A percentile compares a stretch with the other conserved stretches of the same genome.
These are phyloP conservation scores for Mycena epipterygia DNA, from an alignment of 768 basidiomycete genomes.

Conservation along the genomic window DNA sequence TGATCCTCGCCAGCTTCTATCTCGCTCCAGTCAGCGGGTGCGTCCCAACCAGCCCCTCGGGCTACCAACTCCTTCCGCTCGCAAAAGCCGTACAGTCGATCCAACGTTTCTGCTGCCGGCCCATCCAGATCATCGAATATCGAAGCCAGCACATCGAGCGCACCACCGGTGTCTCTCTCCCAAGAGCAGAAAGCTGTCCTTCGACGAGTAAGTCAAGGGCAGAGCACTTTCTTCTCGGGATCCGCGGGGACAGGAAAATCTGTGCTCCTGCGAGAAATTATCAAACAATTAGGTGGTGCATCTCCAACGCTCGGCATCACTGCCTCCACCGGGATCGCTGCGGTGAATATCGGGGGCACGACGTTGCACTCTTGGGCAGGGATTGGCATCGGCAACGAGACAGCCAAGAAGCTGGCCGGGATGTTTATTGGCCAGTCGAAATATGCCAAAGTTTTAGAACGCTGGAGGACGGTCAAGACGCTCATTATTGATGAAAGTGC, in stretches of 20 bases:
- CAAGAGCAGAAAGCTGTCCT: slow-evolving; percentile 66
- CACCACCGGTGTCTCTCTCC: slow-evolving; percentile 58
- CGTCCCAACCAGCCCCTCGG: slow-evolving; percentile 1
- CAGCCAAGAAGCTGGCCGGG: slow-evolving; percentile 62
- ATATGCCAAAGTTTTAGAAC: slow-evolving; percentile 54
- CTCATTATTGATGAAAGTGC: slow-evolving; percentile 91
- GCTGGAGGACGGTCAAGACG: slow-evolving; percentile 75
- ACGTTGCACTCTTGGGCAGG: slow-evolving; percentile 91
- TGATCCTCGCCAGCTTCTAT: slow-evolving; percentile 13
- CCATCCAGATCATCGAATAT: background rate
- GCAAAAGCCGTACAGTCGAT: slow-evolving; percentile 17
- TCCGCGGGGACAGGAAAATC: slow-evolving; percentile 92
- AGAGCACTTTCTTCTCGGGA: slow-evolving; percentile 89
- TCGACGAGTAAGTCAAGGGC: slow-evolving; percentile 65
- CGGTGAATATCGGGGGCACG: slow-evolving; percentile 85
- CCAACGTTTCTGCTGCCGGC: background rate
- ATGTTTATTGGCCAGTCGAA: slow-evolving; percentile 64
- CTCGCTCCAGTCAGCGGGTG: slow-evolving; percentile 12
- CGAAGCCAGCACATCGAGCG: slow-evolving; percentile 18
- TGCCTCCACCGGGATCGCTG: slow-evolving; percentile 85
- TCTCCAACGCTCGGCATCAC: slow-evolving; percentile 73
- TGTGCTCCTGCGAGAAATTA: slow-evolving; percentile 83
- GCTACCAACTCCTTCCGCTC: background rate
- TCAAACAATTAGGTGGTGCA: slow-evolving; percentile 56
- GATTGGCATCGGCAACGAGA: slow-evolving; percentile 78